Evolutionary conservation across 1,139 yeast genomes (phyloP).

Genomic region (Candida sp.): DNA sequence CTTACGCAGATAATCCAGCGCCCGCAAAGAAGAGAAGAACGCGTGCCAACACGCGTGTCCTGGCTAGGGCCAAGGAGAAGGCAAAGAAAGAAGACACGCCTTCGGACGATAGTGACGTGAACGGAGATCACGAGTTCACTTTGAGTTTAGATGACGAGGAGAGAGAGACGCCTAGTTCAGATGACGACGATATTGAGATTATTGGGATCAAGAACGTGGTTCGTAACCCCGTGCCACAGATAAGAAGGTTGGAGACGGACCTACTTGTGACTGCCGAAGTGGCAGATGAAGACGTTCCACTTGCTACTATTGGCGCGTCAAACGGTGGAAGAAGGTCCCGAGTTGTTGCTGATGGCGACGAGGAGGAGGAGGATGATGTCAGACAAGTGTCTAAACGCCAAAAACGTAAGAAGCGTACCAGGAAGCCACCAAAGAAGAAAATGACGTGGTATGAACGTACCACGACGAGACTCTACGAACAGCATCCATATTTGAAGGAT

Average conservation of each 20-base stretch:
- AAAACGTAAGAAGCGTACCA: slow-evolving; percentile 9
- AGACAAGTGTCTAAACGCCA: background rate
- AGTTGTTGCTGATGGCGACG: too few relatives aligned
- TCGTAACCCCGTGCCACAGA: slow-evolving; percentile 12
- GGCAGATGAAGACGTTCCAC: slow-evolving; percentile 19
- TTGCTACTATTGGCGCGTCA: slow-evolving; percentile 18
- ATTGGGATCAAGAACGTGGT: slow-evolving; percentile 14
- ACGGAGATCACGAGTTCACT: slow-evolving; percentile 26
- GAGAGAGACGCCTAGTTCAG: slow-evolving; percentile 14
- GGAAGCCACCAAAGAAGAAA: slow-evolving; percentile 52
- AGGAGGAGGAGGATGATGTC: slow-evolving; percentile 62
- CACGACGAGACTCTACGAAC: slow-evolving; percentile 66
- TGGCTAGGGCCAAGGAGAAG: slow-evolving; percentile 2
- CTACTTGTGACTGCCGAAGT: slow-evolving; percentile 24
- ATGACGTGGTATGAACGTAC: slow-evolving; percentile 69
- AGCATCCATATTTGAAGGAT: slow-evolving; percentile 77
- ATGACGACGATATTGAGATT: slow-evolving; percentile 24
- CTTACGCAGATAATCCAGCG: slow-evolving; percentile 13
- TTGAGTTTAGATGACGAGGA: slow-evolving; percentile 20
- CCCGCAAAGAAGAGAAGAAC: slow-evolving; percentile 20
- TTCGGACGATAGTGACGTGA: slow-evolving; percentile 10
- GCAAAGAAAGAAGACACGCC: background rate
- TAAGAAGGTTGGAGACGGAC: slow-evolving; percentile 13
- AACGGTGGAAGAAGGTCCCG: background rate
- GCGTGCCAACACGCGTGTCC: slow-evolving; percentile 17